Base-by-base conservation (phyloP, 2,329 filamentous ascomycete genomes). In the Anthostomella pinea region DNA sequence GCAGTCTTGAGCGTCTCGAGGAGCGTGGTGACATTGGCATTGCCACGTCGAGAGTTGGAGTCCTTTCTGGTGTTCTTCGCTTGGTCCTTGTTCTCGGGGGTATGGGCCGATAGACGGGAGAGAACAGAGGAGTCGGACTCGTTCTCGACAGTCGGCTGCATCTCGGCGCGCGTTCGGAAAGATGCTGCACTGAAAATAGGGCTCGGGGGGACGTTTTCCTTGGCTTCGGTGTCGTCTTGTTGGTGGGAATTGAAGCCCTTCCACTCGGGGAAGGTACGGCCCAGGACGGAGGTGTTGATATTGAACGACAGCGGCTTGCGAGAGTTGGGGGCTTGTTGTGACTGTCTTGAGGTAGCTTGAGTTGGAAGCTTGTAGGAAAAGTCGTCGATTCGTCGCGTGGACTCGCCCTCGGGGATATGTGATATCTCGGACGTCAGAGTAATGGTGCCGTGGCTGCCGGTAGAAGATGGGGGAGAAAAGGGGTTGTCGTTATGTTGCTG, bases 401-500 rank as follows among this genome's bases (percentile, higher is more conserved):
- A 75, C 54, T 77, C 74, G 56, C 67, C 71, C 41, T 75, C 72
- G 23, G 69, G 70, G 38, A 69, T 68, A 38, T 72, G 69, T 42
- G 75, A 73, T 49, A 77, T 61, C 26, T 73, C 70, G 23, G 73
- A 75, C 33, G 73, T 77, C 35, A 71, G 68, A 52, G 71, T 75
- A 45, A 77, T 66, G 43, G 73, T 75, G 54, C 74, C 73, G 58
- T 77, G 73, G 34, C 72, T 74, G 37, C 73, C 74, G 19, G 74
- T 77, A 6, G 74, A 78, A 6, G 74, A 76, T 14, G 74, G 73
- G 5, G 75, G 75, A 14, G 74, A 77, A 59, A 76, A 77, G 5
- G 74, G 73, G 56, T 77, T 74, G 41, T 73, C 66, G 56, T 39
- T 55, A 47, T 57, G 49, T 16, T 60, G 55, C 46, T 56, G 54